A percentile compares a stretch with the other conserved stretches of the same genome.
These are phyloP conservation scores for Talaromyces sp. DNA, from an alignment of 2,329 filamentous ascomycete species.

Conservation along the genomic window DNA sequence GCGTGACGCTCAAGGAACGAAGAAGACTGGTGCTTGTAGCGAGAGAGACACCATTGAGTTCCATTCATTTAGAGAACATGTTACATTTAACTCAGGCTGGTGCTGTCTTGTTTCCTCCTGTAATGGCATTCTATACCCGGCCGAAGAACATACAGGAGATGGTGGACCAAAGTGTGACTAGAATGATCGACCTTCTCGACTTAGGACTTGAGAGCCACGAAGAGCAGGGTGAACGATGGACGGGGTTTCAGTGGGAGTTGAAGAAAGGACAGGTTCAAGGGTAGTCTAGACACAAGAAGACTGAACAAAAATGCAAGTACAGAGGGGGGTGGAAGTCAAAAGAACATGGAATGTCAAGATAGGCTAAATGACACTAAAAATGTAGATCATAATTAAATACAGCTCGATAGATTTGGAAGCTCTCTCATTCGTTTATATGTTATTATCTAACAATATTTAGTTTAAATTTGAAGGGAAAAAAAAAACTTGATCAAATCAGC, in stretches of 20 bases:
- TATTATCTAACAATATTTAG: too few relatives aligned
- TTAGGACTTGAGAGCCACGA: conserved; percentile 26
- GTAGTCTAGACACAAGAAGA: too few relatives aligned
- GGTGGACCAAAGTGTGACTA: conserved; percentile 40
- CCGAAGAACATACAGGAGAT: conserved; percentile 31
- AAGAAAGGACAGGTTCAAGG: too few relatives aligned
- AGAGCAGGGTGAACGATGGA: conserved; percentile 26
- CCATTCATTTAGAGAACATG: conserved; percentile 19
- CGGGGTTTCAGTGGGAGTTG: neutral
- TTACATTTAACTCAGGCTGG: conserved; percentile 20
- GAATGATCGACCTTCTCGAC: conserved; percentile 42
- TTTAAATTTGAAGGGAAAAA: too few relatives aligned
- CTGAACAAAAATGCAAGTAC: too few relatives aligned
- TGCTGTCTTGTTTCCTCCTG: conserved; percentile 40
- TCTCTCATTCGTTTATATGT: too few relatives aligned
- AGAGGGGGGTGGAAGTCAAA: too few relatives aligned
- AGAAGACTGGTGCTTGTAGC: conserved; percentile 34
- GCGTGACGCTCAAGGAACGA: conserved; percentile 44
- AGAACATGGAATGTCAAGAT: too few relatives aligned
- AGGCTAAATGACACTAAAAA: too few relatives aligned
- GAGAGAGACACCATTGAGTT: conserved; percentile 39
- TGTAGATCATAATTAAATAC: too few relatives aligned
- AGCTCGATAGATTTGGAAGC: too few relatives aligned
- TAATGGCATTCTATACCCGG: conserved; percentile 40
- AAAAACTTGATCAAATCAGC: too few relatives aligned